Conservation (phyloP, 805 yeast genomes). For the Starmerella sirachaensis region DNA sequence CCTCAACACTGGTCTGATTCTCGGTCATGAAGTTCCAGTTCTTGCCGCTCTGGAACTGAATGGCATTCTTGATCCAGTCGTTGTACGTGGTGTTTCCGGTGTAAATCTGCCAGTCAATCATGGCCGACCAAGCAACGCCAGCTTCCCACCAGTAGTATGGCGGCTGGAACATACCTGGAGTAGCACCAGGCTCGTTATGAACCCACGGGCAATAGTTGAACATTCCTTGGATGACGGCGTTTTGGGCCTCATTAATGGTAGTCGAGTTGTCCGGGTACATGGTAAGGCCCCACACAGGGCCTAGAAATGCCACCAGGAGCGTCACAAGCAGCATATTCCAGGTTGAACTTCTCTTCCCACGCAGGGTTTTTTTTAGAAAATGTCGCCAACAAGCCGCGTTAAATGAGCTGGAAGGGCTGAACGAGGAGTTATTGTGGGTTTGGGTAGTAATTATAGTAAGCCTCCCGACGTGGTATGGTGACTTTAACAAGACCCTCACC, state of each 20-base stretch:
- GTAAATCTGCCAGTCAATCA: conserved; percentile 65
- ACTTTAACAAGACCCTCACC: too few species aligned
- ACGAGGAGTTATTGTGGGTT: too few species aligned
- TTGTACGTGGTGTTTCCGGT: conserved; percentile 61
- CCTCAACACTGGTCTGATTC: conserved; percentile 84
- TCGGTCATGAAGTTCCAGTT: conserved; percentile 71
- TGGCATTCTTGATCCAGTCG: conserved; percentile 44
- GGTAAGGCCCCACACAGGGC: conserved; percentile 5
- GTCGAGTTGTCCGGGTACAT: conserved; percentile 25
- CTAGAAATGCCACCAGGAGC: conserved; percentile 3
- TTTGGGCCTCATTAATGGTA: conserved; percentile 40
- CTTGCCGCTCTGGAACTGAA: conserved; percentile 62
- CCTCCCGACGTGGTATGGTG: too few species aligned
- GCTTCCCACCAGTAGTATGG: conserved; percentile 99
- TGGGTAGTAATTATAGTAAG: too few species aligned
- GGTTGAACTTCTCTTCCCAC: not conserved
- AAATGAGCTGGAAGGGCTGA: too few species aligned
- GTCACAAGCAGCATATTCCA: conserved; percentile 4
- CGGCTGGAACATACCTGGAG: conserved; percentile 71
- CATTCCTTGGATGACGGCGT: conserved; percentile 45
- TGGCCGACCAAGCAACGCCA: conserved; percentile 86
- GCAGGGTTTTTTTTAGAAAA: too few species aligned
- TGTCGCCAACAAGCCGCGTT: too few species aligned
- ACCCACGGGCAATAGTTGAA: conserved; percentile 49
- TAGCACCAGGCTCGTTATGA: conserved; percentile 54